These are phyloP conservation scores for Nicotiana benthamiana DNA, from an alignment of 257 asterid species.

Conservation along the genomic window DNA sequence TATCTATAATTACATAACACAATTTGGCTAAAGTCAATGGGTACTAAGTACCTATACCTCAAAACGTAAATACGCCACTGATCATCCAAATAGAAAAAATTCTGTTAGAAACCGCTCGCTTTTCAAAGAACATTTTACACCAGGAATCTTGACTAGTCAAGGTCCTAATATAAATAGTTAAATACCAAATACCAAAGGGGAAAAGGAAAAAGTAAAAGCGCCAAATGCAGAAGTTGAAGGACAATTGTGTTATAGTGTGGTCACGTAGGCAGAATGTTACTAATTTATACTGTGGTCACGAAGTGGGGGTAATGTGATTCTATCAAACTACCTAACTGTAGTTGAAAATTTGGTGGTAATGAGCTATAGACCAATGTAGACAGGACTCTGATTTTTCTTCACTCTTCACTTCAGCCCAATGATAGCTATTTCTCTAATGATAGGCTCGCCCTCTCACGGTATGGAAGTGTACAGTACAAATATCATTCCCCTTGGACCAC, in stretches of 20 bases:
- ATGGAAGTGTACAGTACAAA: background rate
- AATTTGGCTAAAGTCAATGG: too few relatives aligned
- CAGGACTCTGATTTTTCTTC: background rate
- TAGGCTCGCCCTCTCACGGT: background rate
- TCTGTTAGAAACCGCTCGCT: too few relatives aligned
- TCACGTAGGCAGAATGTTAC: background rate
- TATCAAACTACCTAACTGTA: background rate
- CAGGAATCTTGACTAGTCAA: too few relatives aligned
- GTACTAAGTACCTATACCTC: too few relatives aligned
- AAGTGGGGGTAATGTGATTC: background rate
- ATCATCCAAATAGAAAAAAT: too few relatives aligned
- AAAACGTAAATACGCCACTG: too few relatives aligned
- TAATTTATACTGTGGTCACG: background rate
- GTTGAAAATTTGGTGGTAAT: background rate
- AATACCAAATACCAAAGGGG: too few relatives aligned
- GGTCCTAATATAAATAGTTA: too few relatives aligned
- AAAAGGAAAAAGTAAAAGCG: background rate
- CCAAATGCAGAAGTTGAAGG: background rate
- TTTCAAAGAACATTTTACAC: too few relatives aligned
- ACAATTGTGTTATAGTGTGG: background rate
- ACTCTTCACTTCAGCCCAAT: background rate
- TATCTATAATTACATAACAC: too few relatives aligned
- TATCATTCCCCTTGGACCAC: background rate
- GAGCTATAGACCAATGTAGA: background rate
- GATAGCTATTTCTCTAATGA: background rate